Conservation (phyloP, 2,329 filamentous ascomycete genomes). For the Ceratocystis cacaofunesta region DNA sequence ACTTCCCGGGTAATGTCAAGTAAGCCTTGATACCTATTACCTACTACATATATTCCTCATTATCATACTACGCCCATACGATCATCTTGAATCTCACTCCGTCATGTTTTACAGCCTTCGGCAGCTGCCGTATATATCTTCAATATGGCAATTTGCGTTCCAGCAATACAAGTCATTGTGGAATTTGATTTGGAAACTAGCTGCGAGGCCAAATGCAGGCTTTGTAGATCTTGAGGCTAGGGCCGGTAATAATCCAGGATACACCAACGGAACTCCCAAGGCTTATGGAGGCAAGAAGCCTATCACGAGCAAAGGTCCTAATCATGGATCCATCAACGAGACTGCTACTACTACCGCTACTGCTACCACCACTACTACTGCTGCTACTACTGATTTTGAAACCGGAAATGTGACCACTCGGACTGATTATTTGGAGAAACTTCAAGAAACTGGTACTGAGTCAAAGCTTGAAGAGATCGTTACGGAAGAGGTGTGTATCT, state of each 20-base stretch:
- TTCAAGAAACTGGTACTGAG: constrained; percentile 9
- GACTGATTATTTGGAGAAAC: constrained; percentile 5
- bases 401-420: constrained; percentile 14
- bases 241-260: constrained; percentile 6
- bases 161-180: constrained; percentile 17
- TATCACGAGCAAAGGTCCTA: constrained; percentile 16
- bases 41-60: not conserved
- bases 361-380: not conserved
- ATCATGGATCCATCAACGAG: constrained; percentile 11
- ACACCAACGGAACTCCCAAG: constrained; percentile 12
- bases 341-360: constrained; percentile 13
- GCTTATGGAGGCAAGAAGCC: constrained; percentile 16
- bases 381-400: constrained; percentile 6
- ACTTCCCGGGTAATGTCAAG: not conserved
- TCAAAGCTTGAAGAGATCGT: not conserved
- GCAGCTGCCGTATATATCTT: constrained; percentile 15
- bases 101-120: constrained; percentile 15
- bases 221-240: constrained; percentile 15
- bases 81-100: not conserved
- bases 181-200: constrained; percentile 17
- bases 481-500: constrained; percentile 12
- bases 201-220: constrained; percentile 15
- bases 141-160: constrained; percentile 17
- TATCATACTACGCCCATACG: not conserved
- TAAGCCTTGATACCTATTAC: not conserved